Base-by-base conservation (phyloP, 352 stramenopile species). In the Pythium chondricola region DNA sequence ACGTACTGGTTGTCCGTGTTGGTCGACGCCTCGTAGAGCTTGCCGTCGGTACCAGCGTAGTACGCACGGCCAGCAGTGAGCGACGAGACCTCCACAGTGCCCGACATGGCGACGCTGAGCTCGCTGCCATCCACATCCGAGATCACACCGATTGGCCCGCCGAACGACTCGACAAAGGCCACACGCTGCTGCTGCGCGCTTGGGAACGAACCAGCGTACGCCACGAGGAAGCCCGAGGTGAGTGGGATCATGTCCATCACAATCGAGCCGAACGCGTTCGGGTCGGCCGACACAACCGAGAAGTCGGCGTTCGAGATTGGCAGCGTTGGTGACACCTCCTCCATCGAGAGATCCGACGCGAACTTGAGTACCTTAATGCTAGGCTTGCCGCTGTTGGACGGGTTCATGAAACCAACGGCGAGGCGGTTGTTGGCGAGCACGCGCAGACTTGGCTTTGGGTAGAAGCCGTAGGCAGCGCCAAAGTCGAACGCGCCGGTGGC, bases 271-370 rank as follows among this genome's bases (percentile, higher is more conserved):
- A 62, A 67, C 2, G 72, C 65, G 16, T 84, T 69, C 32, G 76
- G 66, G 55, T 83, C 59, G 5, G 69, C 65, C 32, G 71, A 74
- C 29, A 55, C 59, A 18, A 91, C 35, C 22, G 67, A 74, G 59
- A 85, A 91, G 62, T 88, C 76, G 22, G 61, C 69, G 58, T 88
- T 91, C 13, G 76, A 70, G 46, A 91, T 67, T 9, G 76, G 79
- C 3, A 91, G 58, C 45, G 72, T 67, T 0, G 76, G 73, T 41
- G 79, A 87, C 13, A 65, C 55, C 21, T 68, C 67, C 29, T 49
- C 39, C 20, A 91, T 66, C 16, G 70, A 67, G 31, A 85, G 40
- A 43, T 87, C 75, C 36, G 68, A 64, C 21, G 69, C 58, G 66
- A 71, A 83, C 64, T 82, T 70, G 51, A 91, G 54, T 32, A 91